phyloP scores from a whole-genome alignment of 306 rosid species.

The Cucurbita argyrosperma region DNA sequence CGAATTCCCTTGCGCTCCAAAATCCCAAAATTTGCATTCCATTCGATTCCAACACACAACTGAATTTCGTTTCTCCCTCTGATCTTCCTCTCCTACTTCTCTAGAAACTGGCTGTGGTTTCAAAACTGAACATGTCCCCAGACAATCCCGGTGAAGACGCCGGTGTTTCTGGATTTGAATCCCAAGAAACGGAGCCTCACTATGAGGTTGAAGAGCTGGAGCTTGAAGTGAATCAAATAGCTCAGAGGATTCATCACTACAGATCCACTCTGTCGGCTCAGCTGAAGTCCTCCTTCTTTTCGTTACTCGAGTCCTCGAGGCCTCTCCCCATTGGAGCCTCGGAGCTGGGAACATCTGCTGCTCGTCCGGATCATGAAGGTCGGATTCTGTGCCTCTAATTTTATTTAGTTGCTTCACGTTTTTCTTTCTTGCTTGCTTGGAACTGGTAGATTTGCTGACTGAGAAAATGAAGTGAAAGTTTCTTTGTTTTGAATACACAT shows the following conservation, averaged over 20 bases:
- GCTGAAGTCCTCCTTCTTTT: conserved; percentile 34
- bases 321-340: conserved; percentile 18
- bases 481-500: too few species aligned
- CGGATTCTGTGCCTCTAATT: neutral
- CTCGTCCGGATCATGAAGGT: conserved; percentile 14
- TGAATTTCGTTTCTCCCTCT: neutral
- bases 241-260: conserved; percentile 40
- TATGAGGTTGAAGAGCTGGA: conserved; percentile 36
- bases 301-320: conserved; percentile 36
- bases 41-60: neutral
- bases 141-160: conserved; percentile 2
- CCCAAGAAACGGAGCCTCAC: conserved; percentile 8
- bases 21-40: neutral
- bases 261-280: conserved; percentile 52
- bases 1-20: conserved; percentile 26
- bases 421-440: neutral
- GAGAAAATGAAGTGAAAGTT: too few species aligned
- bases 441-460: neutral
- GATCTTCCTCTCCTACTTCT: conserved; percentile 5
- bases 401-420: neutral
- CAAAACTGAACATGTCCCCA: conserved; percentile 18
- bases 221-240: conserved; percentile 38
- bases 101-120: neutral
- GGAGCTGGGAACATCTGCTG: conserved; percentile 15
- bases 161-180: conserved; percentile 16